Evolutionary conservation across 169 alveolate species (phyloP).

Genomic region (Besnoitia besnoiti): DNA sequence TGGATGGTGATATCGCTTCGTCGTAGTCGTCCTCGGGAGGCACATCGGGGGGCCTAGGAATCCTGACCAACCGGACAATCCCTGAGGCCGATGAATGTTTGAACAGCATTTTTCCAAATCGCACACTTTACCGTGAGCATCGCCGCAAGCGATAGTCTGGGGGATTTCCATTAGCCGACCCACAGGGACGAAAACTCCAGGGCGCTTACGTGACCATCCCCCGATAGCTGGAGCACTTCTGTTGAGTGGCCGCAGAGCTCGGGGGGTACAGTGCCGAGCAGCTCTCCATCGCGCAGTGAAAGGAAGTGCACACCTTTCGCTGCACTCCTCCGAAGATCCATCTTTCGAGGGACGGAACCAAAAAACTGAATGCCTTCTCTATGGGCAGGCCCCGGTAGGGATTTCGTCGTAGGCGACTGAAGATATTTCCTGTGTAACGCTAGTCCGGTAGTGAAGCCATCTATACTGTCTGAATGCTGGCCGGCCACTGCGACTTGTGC

Average conservation of each 20-base stretch:
- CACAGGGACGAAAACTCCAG: neutral
- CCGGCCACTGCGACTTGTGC: neutral
- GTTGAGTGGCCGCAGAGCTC: conserved; percentile 62
- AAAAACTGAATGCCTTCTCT: conserved; percentile 16
- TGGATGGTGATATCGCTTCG: neutral
- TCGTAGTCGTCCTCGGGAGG: neutral
- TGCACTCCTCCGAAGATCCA: conserved; percentile 39
- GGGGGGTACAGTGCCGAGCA: conserved; percentile 58
- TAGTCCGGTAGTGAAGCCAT: conserved; percentile 29
- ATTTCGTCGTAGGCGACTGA: neutral
- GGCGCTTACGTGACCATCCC: conserved; percentile 16
- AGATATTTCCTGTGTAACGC: neutral
- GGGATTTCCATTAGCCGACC: too few species aligned
- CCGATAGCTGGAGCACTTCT: conserved; percentile 63
- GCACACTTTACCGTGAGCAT: neutral
- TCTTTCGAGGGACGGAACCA: conserved; percentile 38
- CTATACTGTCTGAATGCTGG: neutral
- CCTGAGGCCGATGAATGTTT: neutral
- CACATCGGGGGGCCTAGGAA: neutral
- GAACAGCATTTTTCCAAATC: neutral
- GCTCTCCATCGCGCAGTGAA: conserved; percentile 59
- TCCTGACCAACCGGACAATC: conserved; percentile 2
- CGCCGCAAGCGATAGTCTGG: conserved; percentile 32
- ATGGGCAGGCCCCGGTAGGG: neutral
- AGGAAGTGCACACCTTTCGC: conserved; percentile 44